Conservation (phyloP, 1,284 basidiomycete genomes). For the Gomphus sp. region DNA sequence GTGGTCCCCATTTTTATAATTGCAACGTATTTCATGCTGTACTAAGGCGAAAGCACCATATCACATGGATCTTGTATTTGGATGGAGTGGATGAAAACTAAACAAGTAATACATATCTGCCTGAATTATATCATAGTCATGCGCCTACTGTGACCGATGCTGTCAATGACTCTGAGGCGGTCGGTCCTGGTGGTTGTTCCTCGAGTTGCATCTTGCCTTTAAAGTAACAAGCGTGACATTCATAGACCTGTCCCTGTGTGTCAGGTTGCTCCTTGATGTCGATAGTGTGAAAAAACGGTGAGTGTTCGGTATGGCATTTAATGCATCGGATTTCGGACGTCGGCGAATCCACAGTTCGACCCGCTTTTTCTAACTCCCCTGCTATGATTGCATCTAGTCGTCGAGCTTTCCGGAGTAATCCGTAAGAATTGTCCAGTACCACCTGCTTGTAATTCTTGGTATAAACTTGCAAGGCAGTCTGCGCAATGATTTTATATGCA, state of each 20-base stretch:
- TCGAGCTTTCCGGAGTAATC: slow-evolving; percentile 76
- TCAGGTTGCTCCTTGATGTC: slow-evolving; percentile 14
- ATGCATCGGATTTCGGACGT: slow-evolving; percentile 24
- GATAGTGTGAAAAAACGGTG: slow-evolving; percentile 26
- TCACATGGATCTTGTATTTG: not conserved
- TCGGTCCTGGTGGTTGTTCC: not conserved
- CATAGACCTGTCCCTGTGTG: slow-evolving; percentile 21
- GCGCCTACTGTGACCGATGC: not conserved
- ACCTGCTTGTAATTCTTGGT: slow-evolving; percentile 79
- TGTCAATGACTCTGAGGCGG: not conserved
- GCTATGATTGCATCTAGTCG: slow-evolving; percentile 62
- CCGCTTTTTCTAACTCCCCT: slow-evolving; percentile 15
- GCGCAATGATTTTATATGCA: not conserved
- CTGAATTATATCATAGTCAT: not conserved
- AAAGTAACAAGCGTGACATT: slow-evolving; percentile 53
- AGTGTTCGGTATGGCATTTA: slow-evolving; percentile 29
- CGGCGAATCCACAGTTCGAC: slow-evolving; percentile 9
- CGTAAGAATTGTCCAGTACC: slow-evolving; percentile 59
- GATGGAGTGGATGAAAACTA: not conserved
- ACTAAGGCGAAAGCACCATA: slow-evolving; percentile 2
- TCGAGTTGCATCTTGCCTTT: slow-evolving; percentile 10
- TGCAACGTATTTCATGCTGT: slow-evolving; percentile 7
- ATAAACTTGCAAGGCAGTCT: slow-evolving; percentile 86
- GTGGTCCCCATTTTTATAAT: slow-evolving; percentile 19
- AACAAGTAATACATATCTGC: not conserved